These are phyloP conservation scores for Pisolithus marmoratus DNA, from an alignment of 768 basidiomycete species.

Conservation along the genomic window DNA sequence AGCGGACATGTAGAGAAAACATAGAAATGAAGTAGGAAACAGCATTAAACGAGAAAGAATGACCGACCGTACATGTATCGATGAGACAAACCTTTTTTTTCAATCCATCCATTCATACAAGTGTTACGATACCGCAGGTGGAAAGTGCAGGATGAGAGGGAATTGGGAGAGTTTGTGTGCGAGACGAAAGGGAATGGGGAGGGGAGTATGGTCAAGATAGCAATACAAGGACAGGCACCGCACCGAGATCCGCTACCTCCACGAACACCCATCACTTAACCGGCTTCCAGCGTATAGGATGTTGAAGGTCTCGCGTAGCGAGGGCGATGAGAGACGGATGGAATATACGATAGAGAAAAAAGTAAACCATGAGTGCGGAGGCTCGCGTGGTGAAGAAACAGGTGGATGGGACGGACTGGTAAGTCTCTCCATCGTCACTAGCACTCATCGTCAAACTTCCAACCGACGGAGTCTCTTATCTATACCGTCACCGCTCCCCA, in stretches of 20 bases:
- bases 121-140: conserved; percentile 9
- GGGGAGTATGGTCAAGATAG: background rate
- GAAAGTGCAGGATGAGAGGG: no score
- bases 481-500: background rate
- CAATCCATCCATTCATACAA: conserved; percentile 13
- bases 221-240: background rate
- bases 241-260: background rate
- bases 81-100: conserved; percentile 5
- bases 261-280: background rate
- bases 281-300: background rate
- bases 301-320: background rate
- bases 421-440: conserved; percentile 24
- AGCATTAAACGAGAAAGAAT: conserved; percentile 6
- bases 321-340: background rate
- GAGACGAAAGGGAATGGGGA: conserved; percentile 10
- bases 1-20: background rate
- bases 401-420: conserved; percentile 33
- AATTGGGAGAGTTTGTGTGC: conserved; percentile 11
- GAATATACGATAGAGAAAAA: conserved; percentile 4
- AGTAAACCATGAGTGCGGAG: conserved; percentile 15
- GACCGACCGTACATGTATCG: conserved; percentile 25
- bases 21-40: background rate
- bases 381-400: conserved; percentile 12
- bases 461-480: background rate
- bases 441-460: background rate